Evolutionary conservation across 148 eudicot species (phyloP), one percentile per base, ranked within the genome.

Genomic region (Silene conica): DNA sequence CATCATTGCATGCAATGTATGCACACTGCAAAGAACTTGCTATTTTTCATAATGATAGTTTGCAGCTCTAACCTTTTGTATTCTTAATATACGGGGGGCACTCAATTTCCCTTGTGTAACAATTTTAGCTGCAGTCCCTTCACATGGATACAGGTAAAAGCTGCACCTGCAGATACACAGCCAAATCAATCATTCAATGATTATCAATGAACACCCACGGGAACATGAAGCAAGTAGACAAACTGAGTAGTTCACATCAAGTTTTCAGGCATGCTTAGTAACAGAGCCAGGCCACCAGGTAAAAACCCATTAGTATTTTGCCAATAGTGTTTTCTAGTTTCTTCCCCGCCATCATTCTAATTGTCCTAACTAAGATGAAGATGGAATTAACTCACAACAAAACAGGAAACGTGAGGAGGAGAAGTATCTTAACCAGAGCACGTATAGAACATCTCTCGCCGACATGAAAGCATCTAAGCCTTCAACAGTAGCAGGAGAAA

Each of bases 21-120:
- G 50, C 26, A 48, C 26, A 48, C 11, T 11, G 54, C 15, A 57
- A 48, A 1, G 15, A 73, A 20, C 7, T 23, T 16, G 11, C 4
- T 55, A n/a, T 54, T 50, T 62, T 2, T 26, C 68, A 26, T 6
- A 41, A 41, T 21, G 7, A 66, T 28, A 69, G 70, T 43, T 16
- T 23, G 58, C 16, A 45, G 60, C 20, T 71, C 87, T 76, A 77
- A 96, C 99, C 85, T 96, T 90, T 45, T 96, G 93, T 80, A 96
- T 89, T 83, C 97, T 90, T 83, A 96, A 80, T 77, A 96, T 96
- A 14, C 97, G 97, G 56, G 99, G 97, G 22, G 99, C 99, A 74
- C 97, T 96, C 79, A 96, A 78, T 85, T 96, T 96, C 77, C 99
- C 99, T 75, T 92, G 99, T 8, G 97, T 92, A 41, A 84, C 84